These are phyloP conservation scores for Scleromitrula shiraiana DNA, from an alignment of 2,329 filamentous ascomycete genomes.

Conservation along the genomic window DNA sequence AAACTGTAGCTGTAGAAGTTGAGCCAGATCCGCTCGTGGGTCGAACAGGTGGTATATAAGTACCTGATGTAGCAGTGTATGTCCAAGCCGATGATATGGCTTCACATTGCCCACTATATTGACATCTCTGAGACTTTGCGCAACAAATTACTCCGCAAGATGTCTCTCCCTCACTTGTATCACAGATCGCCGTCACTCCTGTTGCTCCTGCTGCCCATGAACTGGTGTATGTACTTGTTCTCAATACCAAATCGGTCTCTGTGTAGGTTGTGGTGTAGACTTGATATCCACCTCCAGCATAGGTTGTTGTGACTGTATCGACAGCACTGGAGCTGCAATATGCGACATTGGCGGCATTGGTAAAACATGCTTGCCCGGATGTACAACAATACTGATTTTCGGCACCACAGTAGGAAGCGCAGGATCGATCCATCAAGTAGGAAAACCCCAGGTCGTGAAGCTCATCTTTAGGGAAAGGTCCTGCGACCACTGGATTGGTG, in stretches of 20 bases:
- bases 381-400: conserved; percentile 49
- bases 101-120: conserved; percentile 23
- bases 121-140: conserved; percentile 60
- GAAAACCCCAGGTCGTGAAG: conserved; percentile 40
- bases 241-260: conserved; percentile 43
- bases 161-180: conserved; percentile 45
- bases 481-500: conserved; percentile 33
- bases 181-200: conserved; percentile 37
- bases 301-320: conserved; percentile 19
- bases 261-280: conserved; percentile 45
- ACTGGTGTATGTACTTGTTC: conserved; percentile 40
- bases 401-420: conserved; percentile 46
- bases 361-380: conserved; percentile 42
- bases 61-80: conserved; percentile 29
- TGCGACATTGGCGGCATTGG: conserved; percentile 39
- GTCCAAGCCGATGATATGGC: conserved; percentile 22
- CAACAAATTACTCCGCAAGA: conserved; percentile 66
- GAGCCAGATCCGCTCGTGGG: conserved; percentile 42
- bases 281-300: conserved; percentile 21
- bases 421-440: conserved; percentile 41
- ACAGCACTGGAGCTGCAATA: conserved; percentile 38
- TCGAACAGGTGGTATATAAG: conserved; percentile 36
- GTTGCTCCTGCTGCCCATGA: conserved; percentile 12
- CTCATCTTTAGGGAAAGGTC: conserved; percentile 43
- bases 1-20: conserved; percentile 47